Evolutionary conservation across 2,329 filamentous ascomycete genomes (phyloP), one percentile per base, ranked within the genome.

Genomic region (Calonectria pseudoturangicola): DNA sequence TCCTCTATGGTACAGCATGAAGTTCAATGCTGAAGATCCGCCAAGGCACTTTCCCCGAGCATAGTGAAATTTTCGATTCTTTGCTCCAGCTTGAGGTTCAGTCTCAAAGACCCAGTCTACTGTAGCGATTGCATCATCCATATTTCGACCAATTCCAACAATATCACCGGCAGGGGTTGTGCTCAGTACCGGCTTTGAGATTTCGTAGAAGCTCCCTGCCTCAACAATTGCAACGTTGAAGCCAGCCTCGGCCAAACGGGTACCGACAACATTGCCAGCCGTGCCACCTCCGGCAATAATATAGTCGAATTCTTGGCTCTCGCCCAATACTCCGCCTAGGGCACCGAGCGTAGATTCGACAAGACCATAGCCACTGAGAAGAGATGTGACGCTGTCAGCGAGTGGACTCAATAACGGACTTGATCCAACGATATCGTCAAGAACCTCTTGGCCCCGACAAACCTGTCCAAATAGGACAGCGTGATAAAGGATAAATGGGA

Each of bases 1-100:
- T 16, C 21, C 54, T 27, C 66, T 30, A 43, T 68, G 56, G 18
- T 62, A 60, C 5, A 68, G 27, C 66, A 68, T 68, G 30, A 68
- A 48, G 16, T 68, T 68, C 16, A 60, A 15, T 5, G 43, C 66
- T 9, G 54, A 62, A n/a, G n/a, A 41, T 58, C 66, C 66, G 15
- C 66, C 66, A 15, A 68, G 33, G 28, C 54, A 62, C 25, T 60
- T 60, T 36, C 66, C 66, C 10, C 45, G 33, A 3, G n/a, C 66
- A 39, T 68, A 68, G 18, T 68, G 56, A 30, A 51, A 50, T 25
- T 51, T 41, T 9, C 47, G 33, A 25, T 68, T 62, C 28, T 68
- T 62, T 51, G 25, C 56, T 9, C 56, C 66, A 27, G 33, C 56
- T 68, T 68, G 66, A 8, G 66, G 66, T 15, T 62, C 56, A 30